A percentile compares a stretch with the other conserved stretches of the same genome.
Evolutionary conservation across 495 filamentous ascomycete genomes (phyloP).

Genomic region (Neurospora sp.): DNA sequence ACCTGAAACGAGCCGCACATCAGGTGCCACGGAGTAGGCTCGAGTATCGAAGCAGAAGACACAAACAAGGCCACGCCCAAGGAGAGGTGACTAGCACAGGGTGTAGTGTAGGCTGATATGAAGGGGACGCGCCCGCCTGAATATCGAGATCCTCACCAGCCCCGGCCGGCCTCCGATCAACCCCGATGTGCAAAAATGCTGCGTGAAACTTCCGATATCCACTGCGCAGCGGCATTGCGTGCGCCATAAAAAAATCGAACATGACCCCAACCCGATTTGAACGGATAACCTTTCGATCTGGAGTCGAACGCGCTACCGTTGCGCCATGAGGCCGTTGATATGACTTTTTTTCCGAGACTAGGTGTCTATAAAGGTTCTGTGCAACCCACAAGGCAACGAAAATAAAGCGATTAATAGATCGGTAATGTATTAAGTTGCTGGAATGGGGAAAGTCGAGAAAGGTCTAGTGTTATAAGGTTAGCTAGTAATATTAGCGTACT

Average conservation of each 20-base stretch:
- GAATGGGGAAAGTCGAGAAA: too few species aligned
- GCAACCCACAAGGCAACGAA: too few species aligned
- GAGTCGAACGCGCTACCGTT: constrained; percentile 38
- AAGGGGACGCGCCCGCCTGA: not conserved
- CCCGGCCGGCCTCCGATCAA: not conserved
- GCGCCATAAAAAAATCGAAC: not conserved
- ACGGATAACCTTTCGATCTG: constrained; percentile 38
- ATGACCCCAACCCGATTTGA: not conserved
- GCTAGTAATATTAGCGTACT: too few species aligned
- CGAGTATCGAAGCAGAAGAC: not conserved
- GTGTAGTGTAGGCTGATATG: not conserved
- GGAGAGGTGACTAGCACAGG: not conserved
- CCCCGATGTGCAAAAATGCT: not conserved
- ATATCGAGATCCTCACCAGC: not conserved
- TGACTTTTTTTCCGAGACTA: not conserved
- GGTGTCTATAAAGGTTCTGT: not conserved
- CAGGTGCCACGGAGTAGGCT: not conserved
- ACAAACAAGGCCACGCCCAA: not conserved
- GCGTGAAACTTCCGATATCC: not conserved
- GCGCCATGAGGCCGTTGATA: constrained; percentile 11
- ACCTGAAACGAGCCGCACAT: not conserved
- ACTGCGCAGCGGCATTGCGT: not conserved
- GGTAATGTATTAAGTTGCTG: too few species aligned
- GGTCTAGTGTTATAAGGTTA: too few species aligned
- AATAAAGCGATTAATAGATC: too few species aligned